Percentiles rank a stretch among this genome's conserved stretches.
These are phyloP conservation scores for Kondoa malvinella DNA, from an alignment of 768 basidiomycete species.

Conservation along the genomic window DNA sequence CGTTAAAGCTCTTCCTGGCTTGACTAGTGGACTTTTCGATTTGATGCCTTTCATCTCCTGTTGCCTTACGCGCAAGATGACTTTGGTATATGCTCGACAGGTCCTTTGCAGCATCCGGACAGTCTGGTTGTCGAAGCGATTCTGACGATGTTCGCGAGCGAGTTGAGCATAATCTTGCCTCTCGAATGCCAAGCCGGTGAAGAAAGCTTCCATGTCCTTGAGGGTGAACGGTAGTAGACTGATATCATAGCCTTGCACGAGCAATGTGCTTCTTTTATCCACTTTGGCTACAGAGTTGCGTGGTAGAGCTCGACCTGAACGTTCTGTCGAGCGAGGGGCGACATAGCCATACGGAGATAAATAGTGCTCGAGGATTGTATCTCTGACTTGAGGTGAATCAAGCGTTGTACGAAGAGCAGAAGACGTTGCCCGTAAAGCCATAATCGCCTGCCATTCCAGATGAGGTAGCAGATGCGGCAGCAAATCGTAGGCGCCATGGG, in stretches of 20 bases:
- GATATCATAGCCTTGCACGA: neutral
- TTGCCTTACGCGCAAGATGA: constrained; percentile 21
- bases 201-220: constrained; percentile 20
- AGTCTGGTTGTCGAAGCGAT: neutral
- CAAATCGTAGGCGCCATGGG: neutral
- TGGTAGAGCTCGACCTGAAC: neutral
- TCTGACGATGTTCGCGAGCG: constrained; percentile 1
- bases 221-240: constrained; percentile 14
- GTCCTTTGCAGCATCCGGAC: constrained; percentile 17
- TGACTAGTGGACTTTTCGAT: constrained; percentile 12
- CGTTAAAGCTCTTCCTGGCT: constrained; percentile 18
- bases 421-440: constrained; percentile 10
- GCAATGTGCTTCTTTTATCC: neutral
- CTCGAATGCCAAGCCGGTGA: neutral
- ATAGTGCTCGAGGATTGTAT: constrained; percentile 21
- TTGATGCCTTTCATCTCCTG: constrained; percentile 8
- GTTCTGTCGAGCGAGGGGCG: neutral
- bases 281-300: neutral
- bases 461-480: constrained; percentile 8
- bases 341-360: constrained; percentile 20
- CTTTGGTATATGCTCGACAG: constrained; percentile 22
- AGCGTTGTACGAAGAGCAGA: constrained; percentile 9
- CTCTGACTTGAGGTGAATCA: constrained; percentile 9
- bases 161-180: constrained; percentile 12
- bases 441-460: constrained; percentile 10